Evolutionary conservation across 192 early-diverging fungal species (phyloP).

Genomic region (Chytriomyces confervae): DNA sequence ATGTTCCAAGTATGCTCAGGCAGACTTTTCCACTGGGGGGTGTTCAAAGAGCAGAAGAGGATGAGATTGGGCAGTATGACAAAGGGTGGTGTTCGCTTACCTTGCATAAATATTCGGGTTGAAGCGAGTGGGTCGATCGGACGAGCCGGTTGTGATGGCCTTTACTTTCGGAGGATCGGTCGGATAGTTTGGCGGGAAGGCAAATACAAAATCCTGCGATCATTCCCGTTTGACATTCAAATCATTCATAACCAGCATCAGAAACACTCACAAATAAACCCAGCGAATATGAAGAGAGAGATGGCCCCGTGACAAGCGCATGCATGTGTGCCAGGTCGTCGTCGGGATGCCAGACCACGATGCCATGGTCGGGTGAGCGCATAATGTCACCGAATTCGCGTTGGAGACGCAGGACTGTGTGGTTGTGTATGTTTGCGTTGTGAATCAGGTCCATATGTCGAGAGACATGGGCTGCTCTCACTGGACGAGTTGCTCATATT

Average conservation of each 20-base stretch:
- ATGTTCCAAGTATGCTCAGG: conserved; percentile 67
- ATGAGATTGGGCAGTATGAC: conserved; percentile 17
- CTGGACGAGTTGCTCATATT: too few relatives aligned
- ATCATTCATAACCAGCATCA: neutral
- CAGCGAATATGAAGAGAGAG: conserved; percentile 60
- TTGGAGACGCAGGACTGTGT: conserved; percentile 44
- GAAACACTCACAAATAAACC: conserved; percentile 48
- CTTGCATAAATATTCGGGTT: conserved; percentile 66
- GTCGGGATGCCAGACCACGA: conserved; percentile 50
- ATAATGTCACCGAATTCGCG: conserved; percentile 44
- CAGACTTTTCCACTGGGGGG: conserved; percentile 60
- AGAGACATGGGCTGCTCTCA: too few relatives aligned
- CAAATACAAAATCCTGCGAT: conserved; percentile 57
- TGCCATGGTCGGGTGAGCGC: conserved; percentile 39
- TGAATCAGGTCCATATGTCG: neutral
- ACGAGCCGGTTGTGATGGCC: conserved; percentile 58
- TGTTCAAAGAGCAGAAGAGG: conserved; percentile 9
- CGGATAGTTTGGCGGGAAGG: conserved; percentile 64
- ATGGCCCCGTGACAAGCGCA: conserved; percentile 65
- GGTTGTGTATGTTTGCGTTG: conserved; percentile 35
- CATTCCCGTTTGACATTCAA: neutral
- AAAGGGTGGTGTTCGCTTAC: conserved; percentile 25
- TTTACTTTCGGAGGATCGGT: conserved; percentile 60
- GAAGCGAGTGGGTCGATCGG: conserved; percentile 53
- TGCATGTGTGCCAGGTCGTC: conserved; percentile 67